phyloP scores from a whole-genome alignment of 495 filamentous ascomycete species.

The Talaromyces stipitatus region DNA sequence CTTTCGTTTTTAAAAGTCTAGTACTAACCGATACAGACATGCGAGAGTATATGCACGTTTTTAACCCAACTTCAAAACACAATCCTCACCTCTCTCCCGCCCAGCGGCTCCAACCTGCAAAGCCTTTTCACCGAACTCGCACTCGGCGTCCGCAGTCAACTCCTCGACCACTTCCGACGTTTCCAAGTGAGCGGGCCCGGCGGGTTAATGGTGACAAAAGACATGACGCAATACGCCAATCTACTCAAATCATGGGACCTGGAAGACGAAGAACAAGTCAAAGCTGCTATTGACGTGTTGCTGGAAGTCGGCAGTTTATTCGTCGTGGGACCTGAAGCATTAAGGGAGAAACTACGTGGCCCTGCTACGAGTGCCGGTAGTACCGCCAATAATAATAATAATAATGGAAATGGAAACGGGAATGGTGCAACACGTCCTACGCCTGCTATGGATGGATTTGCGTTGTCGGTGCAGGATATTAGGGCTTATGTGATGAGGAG shows the following conservation, averaged over 20 bases:
- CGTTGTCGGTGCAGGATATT: constrained; percentile 62
- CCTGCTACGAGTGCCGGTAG: constrained; percentile 8
- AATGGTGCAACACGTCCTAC: neutral
- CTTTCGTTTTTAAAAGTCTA: constrained; percentile 1
- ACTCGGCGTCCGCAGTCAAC: constrained; percentile 60
- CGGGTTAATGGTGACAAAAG: constrained; percentile 91
- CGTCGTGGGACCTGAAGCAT: constrained; percentile 84
- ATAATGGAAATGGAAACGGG: neutral
- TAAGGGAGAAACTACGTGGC: constrained; percentile 68
- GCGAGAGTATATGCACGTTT: constrained; percentile 69
- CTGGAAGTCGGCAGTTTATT: constrained; percentile 95
- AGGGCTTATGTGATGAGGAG: constrained; percentile 72
- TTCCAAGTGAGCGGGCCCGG: constrained; percentile 87
- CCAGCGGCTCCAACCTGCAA: constrained; percentile 62
- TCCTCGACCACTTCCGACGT: constrained; percentile 90
- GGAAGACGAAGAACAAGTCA: constrained; percentile 44
- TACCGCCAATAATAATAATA: constrained; percentile 15
- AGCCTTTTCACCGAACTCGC: constrained; percentile 81
- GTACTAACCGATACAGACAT: constrained; percentile 44
- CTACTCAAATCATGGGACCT: constrained; percentile 75
- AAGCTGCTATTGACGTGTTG: constrained; percentile 65
- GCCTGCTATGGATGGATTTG: constrained; percentile 9
- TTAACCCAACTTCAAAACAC: constrained; percentile 56
- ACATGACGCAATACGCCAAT: constrained; percentile 84
- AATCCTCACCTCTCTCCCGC: constrained; percentile 60